phyloP scores from a whole-genome alignment of 192 early-diverging fungal species.

The Funneliformis mosseae region DNA sequence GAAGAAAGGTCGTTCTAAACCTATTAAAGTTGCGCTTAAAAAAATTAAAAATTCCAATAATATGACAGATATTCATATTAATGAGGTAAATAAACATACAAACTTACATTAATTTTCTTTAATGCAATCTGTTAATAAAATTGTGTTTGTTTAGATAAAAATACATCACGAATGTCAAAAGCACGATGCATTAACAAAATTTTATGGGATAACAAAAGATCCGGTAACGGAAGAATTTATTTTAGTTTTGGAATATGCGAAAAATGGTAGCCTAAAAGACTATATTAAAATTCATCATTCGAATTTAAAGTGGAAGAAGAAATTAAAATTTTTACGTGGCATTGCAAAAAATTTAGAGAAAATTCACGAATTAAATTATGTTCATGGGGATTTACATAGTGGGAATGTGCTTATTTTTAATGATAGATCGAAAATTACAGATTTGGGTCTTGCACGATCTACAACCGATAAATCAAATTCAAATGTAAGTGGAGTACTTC shows the following conservation, averaged over 20 bases:
- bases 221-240: background rate
- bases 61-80: background rate
- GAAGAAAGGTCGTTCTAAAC: background rate
- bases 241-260: background rate
- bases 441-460: slow-evolving; percentile 31
- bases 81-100: slow-evolving; percentile 3
- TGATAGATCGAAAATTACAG: slow-evolving; percentile 21
- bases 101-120: background rate
- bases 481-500: slow-evolving; percentile 39
- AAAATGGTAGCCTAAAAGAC: background rate
- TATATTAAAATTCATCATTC: background rate
- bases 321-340: background rate
- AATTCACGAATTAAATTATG: slow-evolving; percentile 40
- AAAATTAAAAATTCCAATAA: background rate
- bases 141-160: too few relatives aligned
- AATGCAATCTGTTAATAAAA: background rate
- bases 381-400: slow-evolving; percentile 38
- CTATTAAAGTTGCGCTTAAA: background rate
- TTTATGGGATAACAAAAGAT: slow-evolving; percentile 25
- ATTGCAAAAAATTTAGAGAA: background rate
- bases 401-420: slow-evolving; percentile 32
- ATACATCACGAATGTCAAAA: too few relatives aligned
- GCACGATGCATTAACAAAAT: background rate
- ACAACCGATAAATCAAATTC: background rate
- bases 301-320: slow-evolving; percentile 13